Conservation (phyloP, 805 yeast genomes). For the Lachancea sp. region DNA sequence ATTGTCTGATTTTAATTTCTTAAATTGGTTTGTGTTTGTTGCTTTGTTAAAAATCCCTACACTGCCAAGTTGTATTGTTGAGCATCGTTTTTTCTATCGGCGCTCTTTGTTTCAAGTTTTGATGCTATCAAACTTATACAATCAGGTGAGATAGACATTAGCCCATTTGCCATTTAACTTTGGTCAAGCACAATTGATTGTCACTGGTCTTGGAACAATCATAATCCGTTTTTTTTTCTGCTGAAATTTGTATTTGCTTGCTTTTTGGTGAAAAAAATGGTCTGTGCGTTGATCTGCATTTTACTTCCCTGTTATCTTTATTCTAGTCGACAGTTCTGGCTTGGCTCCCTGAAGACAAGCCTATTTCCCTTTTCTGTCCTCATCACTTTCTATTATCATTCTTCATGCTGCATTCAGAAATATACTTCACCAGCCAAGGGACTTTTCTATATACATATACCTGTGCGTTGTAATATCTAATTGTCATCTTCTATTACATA, state of each 20-base stretch:
- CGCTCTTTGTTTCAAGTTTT: no score
- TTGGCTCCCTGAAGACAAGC: background rate
- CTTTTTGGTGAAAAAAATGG: background rate
- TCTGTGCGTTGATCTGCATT: background rate
- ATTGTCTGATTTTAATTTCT: background rate
- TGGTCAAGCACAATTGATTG: background rate
- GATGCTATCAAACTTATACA: background rate
- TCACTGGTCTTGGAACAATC: background rate
- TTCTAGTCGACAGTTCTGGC: background rate
- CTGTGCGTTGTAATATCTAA: conserved; percentile 9
- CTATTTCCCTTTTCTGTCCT: conserved; percentile 1
- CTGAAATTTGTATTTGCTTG: background rate
- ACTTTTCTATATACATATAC: conserved; percentile 9
- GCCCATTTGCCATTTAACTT: background rate
- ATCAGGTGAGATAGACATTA: background rate
- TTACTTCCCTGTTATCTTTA: conserved; percentile 3
- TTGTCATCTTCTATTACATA: background rate
- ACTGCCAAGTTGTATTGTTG: background rate
- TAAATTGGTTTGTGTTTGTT: background rate
- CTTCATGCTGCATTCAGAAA: conserved; percentile 5
- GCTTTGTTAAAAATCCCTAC: background rate
- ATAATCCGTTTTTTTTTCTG: background rate
- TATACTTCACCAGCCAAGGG: conserved; percentile 4
- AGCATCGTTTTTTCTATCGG: background rate
- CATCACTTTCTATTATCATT: conserved; percentile 1